phyloP scores from a whole-genome alignment of 2,329 filamentous ascomycete genomes.

The Harringtonia aguacate region DNA sequence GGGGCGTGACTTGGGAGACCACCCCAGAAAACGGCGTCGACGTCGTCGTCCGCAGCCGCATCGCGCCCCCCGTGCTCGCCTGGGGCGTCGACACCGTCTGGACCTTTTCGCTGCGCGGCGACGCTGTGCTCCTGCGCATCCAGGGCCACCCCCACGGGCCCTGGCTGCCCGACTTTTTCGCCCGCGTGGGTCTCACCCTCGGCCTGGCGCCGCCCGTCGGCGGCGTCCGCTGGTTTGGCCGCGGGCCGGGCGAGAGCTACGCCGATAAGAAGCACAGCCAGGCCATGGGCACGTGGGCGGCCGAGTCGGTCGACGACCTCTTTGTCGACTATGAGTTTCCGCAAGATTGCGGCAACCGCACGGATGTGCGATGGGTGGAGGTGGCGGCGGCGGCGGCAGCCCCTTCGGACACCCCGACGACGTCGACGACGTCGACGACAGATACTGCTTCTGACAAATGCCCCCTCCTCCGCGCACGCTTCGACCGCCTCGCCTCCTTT shows the following conservation, averaged over 20 bases:
- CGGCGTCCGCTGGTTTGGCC: slow-evolving; percentile 47
- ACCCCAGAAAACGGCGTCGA: slow-evolving; percentile 19
- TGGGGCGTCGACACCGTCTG: slow-evolving; percentile 41
- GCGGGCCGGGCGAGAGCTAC: slow-evolving; percentile 54
- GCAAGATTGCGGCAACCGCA: slow-evolving; percentile 56
- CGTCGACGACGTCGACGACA: background rate
- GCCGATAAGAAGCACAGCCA: slow-evolving; percentile 49
- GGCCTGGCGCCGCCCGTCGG: slow-evolving; percentile 35
- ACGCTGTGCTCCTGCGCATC: slow-evolving; percentile 33
- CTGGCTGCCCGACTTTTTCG: slow-evolving; percentile 41
- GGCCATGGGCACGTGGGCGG: slow-evolving; percentile 36
- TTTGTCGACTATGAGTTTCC: slow-evolving; percentile 54
- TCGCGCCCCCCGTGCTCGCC: slow-evolving; percentile 48
- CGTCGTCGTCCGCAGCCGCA: slow-evolving; percentile 32
- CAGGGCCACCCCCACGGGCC: slow-evolving; percentile 34
- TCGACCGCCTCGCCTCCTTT: slow-evolving; percentile 52
- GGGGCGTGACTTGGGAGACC: slow-evolving; percentile 3
- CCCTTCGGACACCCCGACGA: background rate
- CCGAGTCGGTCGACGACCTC: slow-evolving; percentile 33
- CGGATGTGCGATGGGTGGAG: slow-evolving; percentile 45
- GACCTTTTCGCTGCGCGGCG: slow-evolving; percentile 23
- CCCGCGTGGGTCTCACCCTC: slow-evolving; percentile 51
- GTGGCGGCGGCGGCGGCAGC: slow-evolving; percentile 2
- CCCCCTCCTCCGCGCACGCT: slow-evolving; percentile 35
- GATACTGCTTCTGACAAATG: too few relatives aligned